Evolutionary conservation across 495 filamentous ascomycete genomes (phyloP), one percentile per base, ranked within the genome.

Genomic region (Neurospora sp.): DNA sequence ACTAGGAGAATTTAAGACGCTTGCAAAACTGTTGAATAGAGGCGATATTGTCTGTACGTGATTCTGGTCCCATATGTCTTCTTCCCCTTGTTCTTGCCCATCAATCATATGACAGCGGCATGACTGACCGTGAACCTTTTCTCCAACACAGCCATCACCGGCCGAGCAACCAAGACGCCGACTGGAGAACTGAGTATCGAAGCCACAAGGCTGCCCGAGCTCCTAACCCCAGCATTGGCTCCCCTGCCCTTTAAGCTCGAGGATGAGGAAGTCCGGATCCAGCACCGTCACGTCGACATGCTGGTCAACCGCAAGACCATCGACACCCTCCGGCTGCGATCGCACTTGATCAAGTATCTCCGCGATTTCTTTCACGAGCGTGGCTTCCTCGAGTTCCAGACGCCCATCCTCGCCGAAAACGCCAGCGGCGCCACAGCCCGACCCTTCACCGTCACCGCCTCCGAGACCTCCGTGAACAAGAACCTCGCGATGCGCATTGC

Each of bases 361-460:
- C 90, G 92, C 59, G 85, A 90, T 65, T 94, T 91, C 80, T 86
- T 99, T 69, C 78, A 90, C 46, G 85, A 89, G 35, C 82, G 88
- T 12, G 85, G 86, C 31, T 97, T 97, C 75, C 84, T 93, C 73
- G 92, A 98, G 80, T 93, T 98, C 39, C 91, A 90, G 74, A 99
- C 96, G 2, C 96, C 96, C 9, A 93, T 98, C 59, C 84, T 99
- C 31, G 89, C 90, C 2, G 87, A 88, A 37, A 83, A 86, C 46
- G 92, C 93, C 14, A 90, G 93, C 72, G 96, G 96, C 39, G 96
- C 96, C 22, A 85, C 89, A 65, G 96, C 96, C 40, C 89, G 92
- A 41, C 93, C 96, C 6, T 99, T 99, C 78, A 82, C 87, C 70
- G 97, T 94, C 0, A 80, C 83, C 37, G 88, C 93, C 3, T 91